Base-by-base conservation (phyloP, 2,329 filamentous ascomycete species). In the Fusarium zealandicum region DNA sequence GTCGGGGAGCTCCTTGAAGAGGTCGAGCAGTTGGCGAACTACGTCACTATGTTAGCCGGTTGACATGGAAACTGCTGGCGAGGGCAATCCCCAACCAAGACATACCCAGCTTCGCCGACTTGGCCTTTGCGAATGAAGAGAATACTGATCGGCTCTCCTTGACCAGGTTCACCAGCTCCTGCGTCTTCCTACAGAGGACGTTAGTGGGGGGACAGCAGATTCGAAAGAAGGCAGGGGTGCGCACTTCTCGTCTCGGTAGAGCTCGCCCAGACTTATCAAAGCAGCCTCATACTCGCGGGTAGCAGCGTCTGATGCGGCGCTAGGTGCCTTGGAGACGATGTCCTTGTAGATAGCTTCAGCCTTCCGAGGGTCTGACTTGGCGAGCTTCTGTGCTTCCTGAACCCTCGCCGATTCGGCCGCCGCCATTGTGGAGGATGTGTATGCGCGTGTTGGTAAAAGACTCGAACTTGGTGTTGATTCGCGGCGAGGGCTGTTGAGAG, bases 51-150 rank as follows among this genome's bases (percentile, higher is more conserved):
- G 54, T 67, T 59, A 67, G 61, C 50, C 46, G 14, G 10, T 14
- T 47, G 22, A 28, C 30, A 20, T n/a, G 8, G 10, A 17, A 3
- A 17, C 22, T 13, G 40, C 37, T 32, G 43, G 48, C 46, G 58
- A 45, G 51, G 36, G n/a, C 7, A 27, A 20, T 13, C n/a, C 2
- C 5, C 5, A 37, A 10, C 17, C 10, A 12, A 14, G 37, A 59
- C 88, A 63, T 87, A 98, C 95, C 92, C 59, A 99, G 82, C 79
- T 99, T 99, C 51, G 95, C 91, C 27, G 95, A 98, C 85, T 99
- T 99, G 59, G 96, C 95, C 82, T 98, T 97, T 63, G 95, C 95
- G 75, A 99, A 98, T 61, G 91, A 95, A 53, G 93, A 97, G 63
- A 99, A 87, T 37, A 95, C 90, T 63, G 90, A 90, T 71, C 93